phyloP scores from a whole-genome alignment of 116 monocot genomes.

The Iris pallida region DNA sequence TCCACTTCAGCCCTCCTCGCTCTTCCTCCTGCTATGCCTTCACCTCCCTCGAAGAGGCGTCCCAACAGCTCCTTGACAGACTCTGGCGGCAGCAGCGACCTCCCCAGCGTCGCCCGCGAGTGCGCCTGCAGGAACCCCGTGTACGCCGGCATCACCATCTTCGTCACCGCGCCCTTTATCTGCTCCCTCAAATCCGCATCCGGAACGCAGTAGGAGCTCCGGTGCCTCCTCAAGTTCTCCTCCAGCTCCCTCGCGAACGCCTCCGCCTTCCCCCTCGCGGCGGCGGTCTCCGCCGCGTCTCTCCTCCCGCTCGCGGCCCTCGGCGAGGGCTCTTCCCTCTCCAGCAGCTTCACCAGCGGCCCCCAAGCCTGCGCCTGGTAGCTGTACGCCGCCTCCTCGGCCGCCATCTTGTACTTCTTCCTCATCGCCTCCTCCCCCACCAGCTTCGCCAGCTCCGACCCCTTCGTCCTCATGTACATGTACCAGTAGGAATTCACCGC shows the following conservation, averaged over 20 bases:
- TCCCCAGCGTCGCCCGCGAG: constrained; percentile 2
- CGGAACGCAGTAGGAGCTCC: constrained; percentile 18
- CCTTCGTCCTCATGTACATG: constrained; percentile 45
- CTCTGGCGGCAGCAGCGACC: constrained; percentile 22
- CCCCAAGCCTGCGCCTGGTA: constrained; percentile 48
- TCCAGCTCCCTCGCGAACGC: constrained; percentile 29
- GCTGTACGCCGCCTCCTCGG: constrained; percentile 44
- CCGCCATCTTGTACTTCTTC: constrained; percentile 33
- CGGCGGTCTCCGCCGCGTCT: constrained; percentile 2
- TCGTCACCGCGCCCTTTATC: constrained; percentile 32
- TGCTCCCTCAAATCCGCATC: constrained; percentile 46
- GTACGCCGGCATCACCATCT: constrained; percentile 32
- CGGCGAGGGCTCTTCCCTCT: not conserved
- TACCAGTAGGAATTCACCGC: constrained; percentile 61
- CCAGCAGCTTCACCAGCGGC: constrained; percentile 20
- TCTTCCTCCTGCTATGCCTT: not conserved
- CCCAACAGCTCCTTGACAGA: constrained; percentile 17
- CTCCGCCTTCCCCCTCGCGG: constrained; percentile 27
- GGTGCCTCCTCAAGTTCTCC: constrained; percentile 25
- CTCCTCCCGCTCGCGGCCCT: not conserved
- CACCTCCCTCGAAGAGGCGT: constrained; percentile 26
- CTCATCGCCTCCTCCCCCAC: constrained; percentile 43
- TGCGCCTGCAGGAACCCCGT: constrained; percentile 22
- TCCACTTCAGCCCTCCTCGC: not conserved
- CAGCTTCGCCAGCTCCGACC: constrained; percentile 37